Evolutionary conservation across 768 basidiomycete species (phyloP).

Genomic region (Tylopilus sp.): DNA sequence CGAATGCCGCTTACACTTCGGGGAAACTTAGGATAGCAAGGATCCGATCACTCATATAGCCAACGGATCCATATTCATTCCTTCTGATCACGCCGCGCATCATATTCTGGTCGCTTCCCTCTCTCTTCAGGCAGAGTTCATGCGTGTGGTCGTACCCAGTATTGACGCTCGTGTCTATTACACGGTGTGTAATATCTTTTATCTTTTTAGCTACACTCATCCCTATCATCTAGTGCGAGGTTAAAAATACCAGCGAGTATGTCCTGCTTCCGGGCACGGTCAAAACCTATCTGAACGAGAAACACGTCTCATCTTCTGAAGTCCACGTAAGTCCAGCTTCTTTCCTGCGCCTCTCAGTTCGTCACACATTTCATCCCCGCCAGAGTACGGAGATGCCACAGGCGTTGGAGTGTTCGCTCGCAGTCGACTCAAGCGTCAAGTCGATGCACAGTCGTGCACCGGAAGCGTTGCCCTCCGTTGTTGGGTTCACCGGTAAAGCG

Average conservation of each 20-base stretch:
- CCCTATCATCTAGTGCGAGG: constrained; percentile 13
- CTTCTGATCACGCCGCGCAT: constrained; percentile 10
- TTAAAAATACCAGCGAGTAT: constrained; percentile 26
- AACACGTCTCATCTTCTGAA: constrained; percentile 23
- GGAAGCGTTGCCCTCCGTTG: constrained; percentile 7
- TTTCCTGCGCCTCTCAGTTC: not conserved
- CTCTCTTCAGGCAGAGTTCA: constrained; percentile 19
- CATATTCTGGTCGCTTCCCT: constrained; percentile 23
- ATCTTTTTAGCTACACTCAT: not conserved
- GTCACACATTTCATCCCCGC: not conserved
- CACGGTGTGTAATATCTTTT: constrained; percentile 6
- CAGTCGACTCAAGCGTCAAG: constrained; percentile 15
- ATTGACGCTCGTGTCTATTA: constrained; percentile 18
- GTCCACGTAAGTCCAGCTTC: constrained; percentile 16
- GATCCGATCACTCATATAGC: constrained; percentile 20
- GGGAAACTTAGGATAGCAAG: constrained; percentile 11
- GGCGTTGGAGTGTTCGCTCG: constrained; percentile 19
- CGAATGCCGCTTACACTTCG: not conserved
- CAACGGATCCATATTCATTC: constrained; percentile 10
- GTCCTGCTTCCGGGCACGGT: constrained; percentile 27
- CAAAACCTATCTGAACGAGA: constrained; percentile 28
- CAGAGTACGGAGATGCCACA: constrained; percentile 17
- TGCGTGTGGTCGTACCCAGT: constrained; percentile 22
- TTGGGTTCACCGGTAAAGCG: constrained; percentile 3
- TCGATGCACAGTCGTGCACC: constrained; percentile 12